Percentiles rank a stretch among this genome's conserved stretches.
These are phyloP conservation scores for Microsporum ferrugineum DNA, from an alignment of 2,329 filamentous ascomycete genomes.

Conservation along the genomic window DNA sequence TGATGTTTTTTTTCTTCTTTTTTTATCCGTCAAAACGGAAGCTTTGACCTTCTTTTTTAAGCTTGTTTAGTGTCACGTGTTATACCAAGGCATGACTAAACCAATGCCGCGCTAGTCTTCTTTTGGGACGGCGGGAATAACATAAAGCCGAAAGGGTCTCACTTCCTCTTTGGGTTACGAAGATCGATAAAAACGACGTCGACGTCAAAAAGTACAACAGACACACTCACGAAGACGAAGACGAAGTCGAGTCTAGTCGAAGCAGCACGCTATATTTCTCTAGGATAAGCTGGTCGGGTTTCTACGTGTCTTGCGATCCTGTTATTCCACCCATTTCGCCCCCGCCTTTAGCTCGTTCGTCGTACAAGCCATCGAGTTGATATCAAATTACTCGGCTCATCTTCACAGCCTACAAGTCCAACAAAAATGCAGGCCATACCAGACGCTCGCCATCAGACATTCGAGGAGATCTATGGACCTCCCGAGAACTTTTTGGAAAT, in stretches of 20 bases:
- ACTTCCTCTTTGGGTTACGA: background rate
- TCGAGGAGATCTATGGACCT: constrained; percentile 97
- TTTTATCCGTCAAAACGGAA: background rate
- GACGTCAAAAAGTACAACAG: background rate
- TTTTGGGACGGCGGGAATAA: background rate
- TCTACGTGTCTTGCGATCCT: background rate
- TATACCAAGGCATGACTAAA: background rate
- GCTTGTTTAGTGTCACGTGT: background rate
- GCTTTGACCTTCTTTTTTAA: background rate
- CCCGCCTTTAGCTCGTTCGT: background rate
- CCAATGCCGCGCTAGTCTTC: background rate
- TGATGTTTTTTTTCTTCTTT: background rate
- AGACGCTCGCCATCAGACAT: constrained; percentile 74
- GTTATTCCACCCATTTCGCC: background rate
- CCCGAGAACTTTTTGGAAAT: constrained; percentile 99
- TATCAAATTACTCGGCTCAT: background rate
- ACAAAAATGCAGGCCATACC: constrained; percentile 50
- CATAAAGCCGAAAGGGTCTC: background rate
- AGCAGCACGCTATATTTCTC: background rate
- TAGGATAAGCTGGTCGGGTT: background rate
- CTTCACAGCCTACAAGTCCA: background rate
- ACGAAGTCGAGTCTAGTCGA: background rate
- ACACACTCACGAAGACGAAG: background rate
- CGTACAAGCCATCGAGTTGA: background rate
- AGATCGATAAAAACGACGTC: background rate